phyloP scores from a whole-genome alignment of 2,329 filamentous ascomycete genomes.

The Diaporthe citri region DNA sequence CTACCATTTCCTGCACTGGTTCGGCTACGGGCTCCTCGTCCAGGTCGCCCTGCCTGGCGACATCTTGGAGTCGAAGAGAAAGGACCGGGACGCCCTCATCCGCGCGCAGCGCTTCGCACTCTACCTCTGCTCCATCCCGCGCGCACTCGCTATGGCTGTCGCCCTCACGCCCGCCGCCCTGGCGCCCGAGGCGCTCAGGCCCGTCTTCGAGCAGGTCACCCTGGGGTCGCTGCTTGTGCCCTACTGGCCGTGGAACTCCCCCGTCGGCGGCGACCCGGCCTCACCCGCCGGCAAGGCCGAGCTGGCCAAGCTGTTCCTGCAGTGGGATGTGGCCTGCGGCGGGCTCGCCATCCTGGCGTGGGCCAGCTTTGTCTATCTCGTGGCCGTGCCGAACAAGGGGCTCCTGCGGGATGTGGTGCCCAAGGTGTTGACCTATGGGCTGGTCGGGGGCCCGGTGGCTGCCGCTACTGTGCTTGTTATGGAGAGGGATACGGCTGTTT shows the following conservation, averaged over 20 bases:
- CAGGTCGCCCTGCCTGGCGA: neutral
- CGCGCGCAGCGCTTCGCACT: slow-evolving; percentile 43
- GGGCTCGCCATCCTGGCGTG: slow-evolving; percentile 58
- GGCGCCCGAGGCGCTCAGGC: slow-evolving; percentile 50
- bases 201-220: slow-evolving; percentile 38
- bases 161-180: slow-evolving; percentile 51
- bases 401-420: slow-evolving; percentile 44
- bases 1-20: slow-evolving; percentile 46
- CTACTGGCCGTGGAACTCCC: slow-evolving; percentile 50
- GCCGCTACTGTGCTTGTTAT: slow-evolving; percentile 60
- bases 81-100: neutral
- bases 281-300: slow-evolving; percentile 52
- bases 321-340: slow-evolving; percentile 62
- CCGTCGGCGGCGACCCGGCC: slow-evolving; percentile 53
- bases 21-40: neutral
- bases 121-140: slow-evolving; percentile 52
- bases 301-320: slow-evolving; percentile 59
- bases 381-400: slow-evolving; percentile 42
- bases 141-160: slow-evolving; percentile 56
- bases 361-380: slow-evolving; percentile 54
- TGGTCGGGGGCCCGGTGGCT: slow-evolving; percentile 58
- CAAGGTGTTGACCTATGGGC: slow-evolving; percentile 51
- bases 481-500: slow-evolving; percentile 56
- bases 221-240: slow-evolving; percentile 49
- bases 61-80: accelerated